phyloP scores from a whole-genome alignment of 139 green algal species.

The Gonium pectorale region DNA sequence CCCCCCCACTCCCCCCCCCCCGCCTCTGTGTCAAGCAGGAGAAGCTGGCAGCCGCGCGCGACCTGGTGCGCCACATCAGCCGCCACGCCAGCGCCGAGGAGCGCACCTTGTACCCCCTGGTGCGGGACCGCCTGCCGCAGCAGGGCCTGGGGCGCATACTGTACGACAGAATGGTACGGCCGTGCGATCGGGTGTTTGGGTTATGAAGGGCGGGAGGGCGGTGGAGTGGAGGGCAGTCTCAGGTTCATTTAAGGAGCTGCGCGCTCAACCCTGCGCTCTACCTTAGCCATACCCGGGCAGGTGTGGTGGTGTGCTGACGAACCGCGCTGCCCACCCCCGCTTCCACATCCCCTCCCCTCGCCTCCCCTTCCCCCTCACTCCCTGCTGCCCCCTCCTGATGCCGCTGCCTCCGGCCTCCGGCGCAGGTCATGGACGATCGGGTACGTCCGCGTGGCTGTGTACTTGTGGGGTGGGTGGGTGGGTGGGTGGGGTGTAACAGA shows the following conservation, averaged over 20 bases:
- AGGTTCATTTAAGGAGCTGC: too few relatives aligned
- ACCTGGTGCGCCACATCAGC: conserved; percentile 35
- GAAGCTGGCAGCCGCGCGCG: conserved; percentile 16
- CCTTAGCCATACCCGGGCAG: too few relatives aligned
- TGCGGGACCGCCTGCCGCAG: not conserved
- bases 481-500: too few relatives aligned
- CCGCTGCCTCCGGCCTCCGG: not conserved
- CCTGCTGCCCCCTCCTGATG: not conserved
- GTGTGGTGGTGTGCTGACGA: too few relatives aligned
- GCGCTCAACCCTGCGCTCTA: too few relatives aligned
- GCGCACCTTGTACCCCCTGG: conserved; percentile 43
- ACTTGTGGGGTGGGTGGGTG: too few relatives aligned
- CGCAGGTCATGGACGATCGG: conserved; percentile 23
- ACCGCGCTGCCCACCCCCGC: too few relatives aligned
- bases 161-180: conserved; percentile 50
- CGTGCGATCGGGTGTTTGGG: not conserved
- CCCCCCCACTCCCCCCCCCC: not conserved
- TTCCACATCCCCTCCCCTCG: not conserved
- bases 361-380: not conserved
- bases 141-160: conserved; percentile 8
- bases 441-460: not conserved
- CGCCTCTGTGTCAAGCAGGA: not conserved
- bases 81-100: conserved; percentile 47
- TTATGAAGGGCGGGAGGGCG: not conserved
- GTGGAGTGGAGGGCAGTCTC: too few relatives aligned